Evolutionary conservation across 2,329 filamentous ascomycete genomes (phyloP).

Genomic region (Penicillium sp.): DNA sequence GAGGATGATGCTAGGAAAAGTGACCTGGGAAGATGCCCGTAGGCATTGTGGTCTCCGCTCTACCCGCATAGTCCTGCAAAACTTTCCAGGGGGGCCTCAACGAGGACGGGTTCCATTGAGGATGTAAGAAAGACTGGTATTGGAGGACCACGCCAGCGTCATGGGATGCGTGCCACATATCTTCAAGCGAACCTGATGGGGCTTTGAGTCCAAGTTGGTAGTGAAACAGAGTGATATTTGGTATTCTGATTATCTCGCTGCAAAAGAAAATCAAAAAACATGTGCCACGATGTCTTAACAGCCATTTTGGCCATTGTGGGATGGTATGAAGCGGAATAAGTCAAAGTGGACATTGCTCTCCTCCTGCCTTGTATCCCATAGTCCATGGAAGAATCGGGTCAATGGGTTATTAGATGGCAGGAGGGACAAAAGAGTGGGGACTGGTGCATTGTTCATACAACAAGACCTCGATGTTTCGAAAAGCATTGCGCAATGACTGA

Average conservation of each 20-base stretch:
- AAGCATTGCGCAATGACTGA: constrained; percentile 62
- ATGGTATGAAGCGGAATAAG: constrained; percentile 46
- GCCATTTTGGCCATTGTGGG: constrained; percentile 39
- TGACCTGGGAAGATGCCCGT: no score
- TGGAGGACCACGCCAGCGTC: no score
- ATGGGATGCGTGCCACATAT: no score
- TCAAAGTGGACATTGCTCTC: constrained; percentile 50
- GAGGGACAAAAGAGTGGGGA: constrained; percentile 45
- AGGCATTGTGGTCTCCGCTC: no score
- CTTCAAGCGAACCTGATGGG: no score
- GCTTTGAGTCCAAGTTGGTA: no score
- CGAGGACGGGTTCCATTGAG: no score
- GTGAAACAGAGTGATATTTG: neutral
- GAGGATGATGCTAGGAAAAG: no score
- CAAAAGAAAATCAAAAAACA: constrained; percentile 2
- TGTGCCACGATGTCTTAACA: constrained; percentile 46
- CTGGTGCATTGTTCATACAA: neutral
- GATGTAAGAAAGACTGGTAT: no score
- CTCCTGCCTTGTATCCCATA: constrained; percentile 72
- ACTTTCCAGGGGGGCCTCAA: no score
- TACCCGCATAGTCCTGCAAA: no score
- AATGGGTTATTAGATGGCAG: constrained; percentile 71
- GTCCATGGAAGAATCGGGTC: constrained; percentile 53
- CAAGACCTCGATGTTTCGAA: constrained; percentile 37
- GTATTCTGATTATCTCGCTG: neutral